These are phyloP conservation scores for Ophiobolus disseminans DNA, from an alignment of 2,329 filamentous ascomycete genomes.

Conservation along the genomic window DNA sequence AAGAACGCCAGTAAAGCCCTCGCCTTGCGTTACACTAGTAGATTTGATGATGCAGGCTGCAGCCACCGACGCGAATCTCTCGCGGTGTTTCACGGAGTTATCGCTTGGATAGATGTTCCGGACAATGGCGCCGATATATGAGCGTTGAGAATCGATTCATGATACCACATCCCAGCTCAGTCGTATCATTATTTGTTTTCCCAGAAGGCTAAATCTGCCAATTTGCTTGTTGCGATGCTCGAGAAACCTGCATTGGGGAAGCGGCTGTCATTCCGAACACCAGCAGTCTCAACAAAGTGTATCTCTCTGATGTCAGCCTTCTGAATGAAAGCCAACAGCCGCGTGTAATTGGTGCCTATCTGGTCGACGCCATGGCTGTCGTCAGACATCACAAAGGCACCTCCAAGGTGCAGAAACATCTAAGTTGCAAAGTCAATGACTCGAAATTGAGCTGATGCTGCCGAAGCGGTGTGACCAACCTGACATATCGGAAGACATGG, in stretches of 20 bases:
- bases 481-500: slow-evolving; percentile 79
- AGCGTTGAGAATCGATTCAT: not conserved
- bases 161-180: not conserved
- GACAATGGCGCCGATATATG: not conserved
- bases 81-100: slow-evolving; percentile 3
- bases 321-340: slow-evolving; percentile 73
- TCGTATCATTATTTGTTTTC: slow-evolving; percentile 19
- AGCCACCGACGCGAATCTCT: slow-evolving; percentile 6
- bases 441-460: slow-evolving; percentile 6
- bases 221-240: slow-evolving; percentile 37
- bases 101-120: slow-evolving; percentile 16
- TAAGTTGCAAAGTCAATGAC: slow-evolving; percentile 45
- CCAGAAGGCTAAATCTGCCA: slow-evolving; percentile 42
- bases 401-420: slow-evolving; percentile 75
- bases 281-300: slow-evolving; percentile 43
- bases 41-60: slow-evolving; percentile 16
- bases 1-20: not conserved
- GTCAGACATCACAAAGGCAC: slow-evolving; percentile 89
- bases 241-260: slow-evolving; percentile 47
- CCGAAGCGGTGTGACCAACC: slow-evolving; percentile 57
- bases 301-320: slow-evolving; percentile 69
- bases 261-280: slow-evolving; percentile 34
- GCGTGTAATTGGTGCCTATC: slow-evolving; percentile 81
- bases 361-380: slow-evolving; percentile 92
- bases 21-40: too few relatives aligned